Evolutionary conservation across 202 grass and related monocot genomes (phyloP), one percentile per base, ranked within the genome.

Genomic region (Tripidium arundinaceum): DNA sequence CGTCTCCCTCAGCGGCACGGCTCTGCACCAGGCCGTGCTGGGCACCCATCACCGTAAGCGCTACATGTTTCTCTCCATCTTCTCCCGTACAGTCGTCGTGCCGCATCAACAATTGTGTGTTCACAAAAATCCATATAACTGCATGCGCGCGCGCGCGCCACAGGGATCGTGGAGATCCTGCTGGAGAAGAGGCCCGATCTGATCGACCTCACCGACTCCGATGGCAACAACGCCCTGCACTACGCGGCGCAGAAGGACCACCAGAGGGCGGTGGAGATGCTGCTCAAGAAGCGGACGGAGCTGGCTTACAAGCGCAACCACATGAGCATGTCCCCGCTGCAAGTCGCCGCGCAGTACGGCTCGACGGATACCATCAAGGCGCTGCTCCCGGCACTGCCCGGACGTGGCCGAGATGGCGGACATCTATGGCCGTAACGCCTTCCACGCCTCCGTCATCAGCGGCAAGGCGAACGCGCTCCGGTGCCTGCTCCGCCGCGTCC

Each of bases 11-110:
- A 85, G 78, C 4, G 91, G 91, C 49, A 77, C 87, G 4, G 66
- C 81, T 25, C 76, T 94, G 26, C 92, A 91, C 40, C 77, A 87
- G 65, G 89, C 86, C n/a, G 86, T 89, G 29, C 78, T 94, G 33
- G 78, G 89, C 28, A 75, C 78, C 33, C 57, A 89, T 62, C 83
- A 60, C 64, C 37, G 89, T 89, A 89, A 87, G 84, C 2, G 2
- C 6, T n/a, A n/a, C n/a, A n/a, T n/a, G n/a, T n/a, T n/a, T n/a
- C n/a, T n/a, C 2, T 57, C 40, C 9, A 9, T 11, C 2, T 42
- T 11, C 9, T 42, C 40, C 40, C 1, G 2, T 11, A 12, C 10
- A 42, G 1, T 42, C 8, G 10, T 42, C n/a, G n/a, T n/a, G n/a
- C n/a, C n/a, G n/a, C n/a, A n/a, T n/a, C n/a, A n/a, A 36, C 40